Percentiles rank a stretch among this genome's conserved stretches.
phyloP scores from a whole-genome alignment of 202 grass and related monocot genomes.

The Panicum hallii region DNA sequence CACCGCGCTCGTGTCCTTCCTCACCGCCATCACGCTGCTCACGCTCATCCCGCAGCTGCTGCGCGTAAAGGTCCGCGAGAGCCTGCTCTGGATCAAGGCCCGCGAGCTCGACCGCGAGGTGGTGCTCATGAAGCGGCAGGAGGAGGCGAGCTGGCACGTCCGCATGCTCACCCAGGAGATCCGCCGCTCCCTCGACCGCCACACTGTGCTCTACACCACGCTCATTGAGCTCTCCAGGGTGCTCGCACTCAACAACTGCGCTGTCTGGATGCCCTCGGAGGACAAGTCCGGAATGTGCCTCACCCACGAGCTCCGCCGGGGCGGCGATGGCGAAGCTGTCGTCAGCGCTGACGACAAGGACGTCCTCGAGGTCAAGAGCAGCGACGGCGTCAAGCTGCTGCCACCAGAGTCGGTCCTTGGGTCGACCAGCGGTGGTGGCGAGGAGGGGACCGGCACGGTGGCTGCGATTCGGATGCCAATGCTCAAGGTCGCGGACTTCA shows the following conservation, averaged over 20 bases:
- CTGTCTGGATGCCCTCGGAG: constrained; percentile 74
- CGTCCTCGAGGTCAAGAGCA: constrained; percentile 52
- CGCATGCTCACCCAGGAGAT: constrained; percentile 89
- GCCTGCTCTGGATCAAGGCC: constrained; percentile 77
- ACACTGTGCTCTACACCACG: constrained; percentile 82
- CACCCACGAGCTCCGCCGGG: constrained; percentile 62
- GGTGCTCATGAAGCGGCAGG: constrained; percentile 64
- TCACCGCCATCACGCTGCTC: constrained; percentile 79
- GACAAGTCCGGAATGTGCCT: constrained; percentile 54
- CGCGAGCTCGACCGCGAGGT: constrained; percentile 75
- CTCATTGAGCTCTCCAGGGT: constrained; percentile 84
- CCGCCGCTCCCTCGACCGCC: constrained; percentile 68
- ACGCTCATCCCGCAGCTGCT: constrained; percentile 90
- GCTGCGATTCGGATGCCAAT: constrained; percentile 81
- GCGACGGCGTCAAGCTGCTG: constrained; percentile 64
- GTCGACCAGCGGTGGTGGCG: constrained; percentile 52
- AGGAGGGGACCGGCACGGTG: constrained; percentile 49
- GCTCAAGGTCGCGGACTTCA: constrained; percentile 78
- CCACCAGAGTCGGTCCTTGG: constrained; percentile 51
- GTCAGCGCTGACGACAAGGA: constrained; percentile 52
- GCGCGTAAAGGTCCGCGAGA: constrained; percentile 81
- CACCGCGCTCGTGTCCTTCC: constrained; percentile 81
- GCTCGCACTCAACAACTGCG: constrained; percentile 68
- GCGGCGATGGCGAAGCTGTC: neutral
- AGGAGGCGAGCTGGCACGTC: constrained; percentile 77